Evolutionary conservation across 1,284 basidiomycete genomes (phyloP).

Genomic region (Cryptococcus sp.): DNA sequence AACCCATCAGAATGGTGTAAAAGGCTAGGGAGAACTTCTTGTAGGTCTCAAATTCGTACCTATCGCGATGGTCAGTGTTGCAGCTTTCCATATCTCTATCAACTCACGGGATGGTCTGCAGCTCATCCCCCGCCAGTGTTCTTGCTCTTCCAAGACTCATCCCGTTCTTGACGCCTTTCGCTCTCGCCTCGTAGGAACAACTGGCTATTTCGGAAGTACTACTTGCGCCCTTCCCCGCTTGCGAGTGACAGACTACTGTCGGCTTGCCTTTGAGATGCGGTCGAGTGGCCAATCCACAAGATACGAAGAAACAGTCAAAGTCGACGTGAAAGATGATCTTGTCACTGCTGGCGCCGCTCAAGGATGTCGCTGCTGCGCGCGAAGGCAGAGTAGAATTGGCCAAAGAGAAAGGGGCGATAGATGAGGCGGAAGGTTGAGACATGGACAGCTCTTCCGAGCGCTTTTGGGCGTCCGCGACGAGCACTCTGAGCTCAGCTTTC

Average conservation of each 20-base stretch:
- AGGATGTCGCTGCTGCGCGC: slow-evolving; percentile 11
- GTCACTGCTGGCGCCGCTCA: slow-evolving; percentile 44
- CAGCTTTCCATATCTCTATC: slow-evolving; percentile 33
- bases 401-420: slow-evolving; percentile 23
- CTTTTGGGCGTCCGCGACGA: slow-evolving; percentile 77
- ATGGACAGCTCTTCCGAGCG: slow-evolving; percentile 59
- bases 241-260: slow-evolving; percentile 92
- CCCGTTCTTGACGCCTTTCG: slow-evolving; percentile 85
- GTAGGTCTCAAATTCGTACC: slow-evolving; percentile 64
- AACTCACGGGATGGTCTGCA: slow-evolving; percentile 85
- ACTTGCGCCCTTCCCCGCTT: slow-evolving; percentile 61
- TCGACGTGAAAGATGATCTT: slow-evolving; percentile 89
- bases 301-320: slow-evolving; percentile 97
- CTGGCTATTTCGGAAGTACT: slow-evolving; percentile 95
- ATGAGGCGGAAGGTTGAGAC: slow-evolving; percentile 19
- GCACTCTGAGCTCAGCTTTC: slow-evolving; percentile 83
- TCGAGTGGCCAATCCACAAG: slow-evolving; percentile 75
- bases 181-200: slow-evolving; percentile 88
- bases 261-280: slow-evolving; percentile 82
- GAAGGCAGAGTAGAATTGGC: slow-evolving; percentile 30
- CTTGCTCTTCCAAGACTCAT: slow-evolving; percentile 91
- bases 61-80: slow-evolving; percentile 17
- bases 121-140: slow-evolving; percentile 64
- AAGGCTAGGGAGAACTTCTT: slow-evolving; percentile 79
- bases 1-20: slow-evolving; percentile 85